These are phyloP conservation scores for Malus orientalis DNA, from an alignment of 306 rosid genomes.

Conservation along the genomic window DNA sequence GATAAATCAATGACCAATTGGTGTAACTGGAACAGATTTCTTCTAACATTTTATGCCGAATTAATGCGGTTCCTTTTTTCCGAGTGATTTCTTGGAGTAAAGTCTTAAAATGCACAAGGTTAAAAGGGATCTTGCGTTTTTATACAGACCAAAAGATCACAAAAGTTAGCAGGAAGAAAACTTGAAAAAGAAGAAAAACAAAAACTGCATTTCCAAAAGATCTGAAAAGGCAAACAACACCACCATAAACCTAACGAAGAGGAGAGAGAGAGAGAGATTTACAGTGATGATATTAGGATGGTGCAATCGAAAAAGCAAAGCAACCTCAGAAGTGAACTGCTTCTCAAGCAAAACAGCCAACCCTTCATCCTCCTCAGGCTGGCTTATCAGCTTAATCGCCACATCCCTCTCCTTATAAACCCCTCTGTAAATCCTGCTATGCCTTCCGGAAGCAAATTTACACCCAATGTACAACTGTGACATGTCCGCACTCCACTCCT, in stretches of 20 bases:
- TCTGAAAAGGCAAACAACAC: background rate
- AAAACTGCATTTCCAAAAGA: background rate
- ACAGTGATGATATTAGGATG: constrained; percentile 91
- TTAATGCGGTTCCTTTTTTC: too few relatives aligned
- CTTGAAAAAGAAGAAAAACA: background rate
- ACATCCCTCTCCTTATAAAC: constrained; percentile 69
- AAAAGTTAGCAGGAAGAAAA: background rate
- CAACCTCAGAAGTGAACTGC: constrained; percentile 84
- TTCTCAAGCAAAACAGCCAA: constrained; percentile 70
- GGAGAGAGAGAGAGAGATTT: constrained; percentile 1
- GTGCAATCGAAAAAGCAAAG: constrained; percentile 54
- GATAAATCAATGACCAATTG: background rate
- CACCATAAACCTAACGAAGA: background rate
- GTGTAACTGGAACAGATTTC: background rate
- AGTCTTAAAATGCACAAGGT: background rate
- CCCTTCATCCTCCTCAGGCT: constrained; percentile 74
- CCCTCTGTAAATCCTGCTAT: constrained; percentile 90
- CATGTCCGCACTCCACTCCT: constrained; percentile 96
- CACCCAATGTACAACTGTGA: constrained; percentile 73
- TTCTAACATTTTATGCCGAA: background rate
- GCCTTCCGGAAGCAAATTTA: constrained; percentile 80
- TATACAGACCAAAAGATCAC: background rate
- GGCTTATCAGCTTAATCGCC: constrained; percentile 84
- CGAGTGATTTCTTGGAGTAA: background rate
- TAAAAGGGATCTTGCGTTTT: background rate